A percentile compares a stretch with the other conserved stretches of the same genome.
phyloP scores from a whole-genome alignment of 2,329 filamentous ascomycete genomes.

The Sporothrix globosa region DNA sequence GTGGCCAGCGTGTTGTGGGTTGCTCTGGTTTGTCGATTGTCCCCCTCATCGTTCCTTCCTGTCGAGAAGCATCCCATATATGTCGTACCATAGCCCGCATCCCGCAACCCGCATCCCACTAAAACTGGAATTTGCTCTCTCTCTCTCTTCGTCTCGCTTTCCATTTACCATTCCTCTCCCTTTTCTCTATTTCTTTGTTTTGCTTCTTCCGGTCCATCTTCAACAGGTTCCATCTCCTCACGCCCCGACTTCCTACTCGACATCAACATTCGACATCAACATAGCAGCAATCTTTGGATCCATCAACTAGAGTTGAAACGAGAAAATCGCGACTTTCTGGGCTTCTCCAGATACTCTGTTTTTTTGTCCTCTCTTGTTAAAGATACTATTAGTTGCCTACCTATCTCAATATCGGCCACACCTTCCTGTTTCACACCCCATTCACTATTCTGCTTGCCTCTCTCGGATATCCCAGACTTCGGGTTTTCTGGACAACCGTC shows the following conservation, averaged over 20 bases:
- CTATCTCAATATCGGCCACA: not conserved
- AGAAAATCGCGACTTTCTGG: conserved; percentile 43
- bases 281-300: conserved; percentile 56
- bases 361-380: conserved; percentile 8
- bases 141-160: not conserved
- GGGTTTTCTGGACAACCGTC: not conserved
- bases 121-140: conserved; percentile 18
- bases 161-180: not conserved
- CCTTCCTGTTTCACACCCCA: not conserved
- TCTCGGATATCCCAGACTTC: not conserved
- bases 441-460: not conserved
- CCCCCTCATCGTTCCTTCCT: conserved; percentile 34
- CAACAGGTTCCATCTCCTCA: not conserved
- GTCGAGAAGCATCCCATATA: conserved; percentile 34
- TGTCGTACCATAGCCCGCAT: conserved; percentile 25
- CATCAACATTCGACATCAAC: conserved; percentile 40
- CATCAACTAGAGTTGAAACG: conserved; percentile 54
- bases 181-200: not conserved
- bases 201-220: conserved; percentile 15
- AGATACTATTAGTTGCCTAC: conserved; percentile 10
- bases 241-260: conserved; percentile 34
- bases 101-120: conserved; percentile 44
- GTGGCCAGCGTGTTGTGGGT: conserved; percentile 19
- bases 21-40: conserved; percentile 15
- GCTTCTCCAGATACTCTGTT: conserved; percentile 37